Base-by-base conservation (phyloP, 139 green algal genomes). In the Pseudopediastrum boryanum region DNA sequence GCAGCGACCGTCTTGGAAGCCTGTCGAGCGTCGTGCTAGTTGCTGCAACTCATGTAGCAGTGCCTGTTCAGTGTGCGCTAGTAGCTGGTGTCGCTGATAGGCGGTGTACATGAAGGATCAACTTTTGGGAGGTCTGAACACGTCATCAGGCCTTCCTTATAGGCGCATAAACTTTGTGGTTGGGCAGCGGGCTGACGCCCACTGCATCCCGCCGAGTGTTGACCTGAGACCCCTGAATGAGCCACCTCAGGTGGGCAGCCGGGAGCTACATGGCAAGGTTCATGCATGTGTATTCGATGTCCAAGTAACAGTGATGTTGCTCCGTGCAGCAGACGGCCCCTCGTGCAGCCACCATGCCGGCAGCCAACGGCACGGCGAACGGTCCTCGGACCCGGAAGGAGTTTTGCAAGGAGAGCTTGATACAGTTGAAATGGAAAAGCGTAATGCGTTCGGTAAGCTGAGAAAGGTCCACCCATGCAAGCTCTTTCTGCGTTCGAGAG, bases 101-200 rank as follows among this genome's bases (percentile, higher is more conserved):
- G n/a, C 27, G 31, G 58, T 42, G 38, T 66, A 66, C 36, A 66
- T 66, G 58, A 66, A 66, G 38, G 58, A 66, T 29, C 58, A 42
- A 31, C 58, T 56, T 25, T 39, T 12, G n/a, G 64, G 39, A 51
- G 64, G 35, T 25, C 6, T 43, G 3, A 41, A 69, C 29, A 27
- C 33, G 2, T 69, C 61, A 25, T 0, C 35, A 16, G 61, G 71
- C n/a, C 25, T 78, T 4, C 33, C 39, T 2, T 85, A 88, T 3
- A 78, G 79, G 29, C 77, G 89, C 3, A 82, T 95, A 0, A 78
- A 85, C 25, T 95, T 94, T 51, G 91, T 95, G 23, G 85, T 84
- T 35, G 90, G 90, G 2, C 56, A 75, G 27, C 62, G 67, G 5
- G 29, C 80, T 39, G 91, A 94, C 72, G 82, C 77, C 0, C 83